These are phyloP conservation scores for Albatrellus sp. DNA, from an alignment of 1,284 basidiomycete species.

Conservation along the genomic window DNA sequence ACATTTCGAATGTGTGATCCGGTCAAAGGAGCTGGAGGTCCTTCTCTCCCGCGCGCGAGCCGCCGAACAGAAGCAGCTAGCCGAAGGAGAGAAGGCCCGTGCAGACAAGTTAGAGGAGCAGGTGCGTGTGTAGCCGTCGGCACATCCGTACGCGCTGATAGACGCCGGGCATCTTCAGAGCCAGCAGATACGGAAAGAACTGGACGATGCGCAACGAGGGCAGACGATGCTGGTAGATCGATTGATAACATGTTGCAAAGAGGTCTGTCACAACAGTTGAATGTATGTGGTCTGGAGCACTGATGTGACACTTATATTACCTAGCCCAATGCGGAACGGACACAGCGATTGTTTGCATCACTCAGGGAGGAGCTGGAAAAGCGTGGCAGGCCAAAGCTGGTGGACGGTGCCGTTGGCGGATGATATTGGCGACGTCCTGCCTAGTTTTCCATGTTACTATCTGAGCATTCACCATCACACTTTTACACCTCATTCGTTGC, in stretches of 20 bases:
- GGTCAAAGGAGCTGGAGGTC: slow-evolving; percentile 79
- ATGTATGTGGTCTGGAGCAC: neutral
- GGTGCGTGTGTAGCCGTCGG: slow-evolving; percentile 24
- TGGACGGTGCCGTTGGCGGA: slow-evolving; percentile 30
- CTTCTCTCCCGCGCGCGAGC: slow-evolving; percentile 70
- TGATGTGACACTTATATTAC: slow-evolving; percentile 9
- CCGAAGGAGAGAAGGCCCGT: slow-evolving; percentile 55
- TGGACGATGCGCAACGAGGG: slow-evolving; percentile 61
- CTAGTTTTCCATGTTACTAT: neutral
- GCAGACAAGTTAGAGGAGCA: slow-evolving; percentile 63
- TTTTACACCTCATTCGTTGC: too few relatives aligned
- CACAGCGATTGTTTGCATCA: slow-evolving; percentile 64
- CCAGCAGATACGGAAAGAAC: slow-evolving; percentile 52
- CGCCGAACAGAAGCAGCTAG: slow-evolving; percentile 70
- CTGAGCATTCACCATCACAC: neutral
- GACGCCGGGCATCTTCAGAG: slow-evolving; percentile 29
- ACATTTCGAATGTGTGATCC: slow-evolving; percentile 79
- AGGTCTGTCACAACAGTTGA: slow-evolving; percentile 49
- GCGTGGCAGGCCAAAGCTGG: slow-evolving; percentile 28
- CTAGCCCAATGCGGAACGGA: slow-evolving; percentile 68
- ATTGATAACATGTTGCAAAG: slow-evolving; percentile 70
- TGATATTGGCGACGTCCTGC: neutral
- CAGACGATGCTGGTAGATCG: slow-evolving; percentile 71
- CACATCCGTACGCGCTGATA: neutral
- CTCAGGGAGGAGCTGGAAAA: slow-evolving; percentile 72